Evolutionary conservation across 1,139 yeast genomes (phyloP), one percentile per base, ranked within the genome.

Genomic region (Ashbya aceris): DNA sequence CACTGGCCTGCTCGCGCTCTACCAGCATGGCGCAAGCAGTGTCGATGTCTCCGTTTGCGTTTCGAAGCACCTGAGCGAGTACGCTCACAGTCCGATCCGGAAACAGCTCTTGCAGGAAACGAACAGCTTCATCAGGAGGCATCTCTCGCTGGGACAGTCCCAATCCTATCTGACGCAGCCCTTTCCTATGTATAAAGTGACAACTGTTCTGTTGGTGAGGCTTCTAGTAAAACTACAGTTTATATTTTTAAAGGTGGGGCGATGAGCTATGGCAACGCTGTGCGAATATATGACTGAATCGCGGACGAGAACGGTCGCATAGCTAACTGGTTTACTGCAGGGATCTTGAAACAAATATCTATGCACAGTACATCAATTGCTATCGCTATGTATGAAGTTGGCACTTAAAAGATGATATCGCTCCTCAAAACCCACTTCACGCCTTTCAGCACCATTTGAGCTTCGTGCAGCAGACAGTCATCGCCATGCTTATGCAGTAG

Each of bases 401-500:
- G 34, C 11, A 32, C 20, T 34, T 28, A 41, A 27, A 48, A 76
- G 7, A 74, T 73, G 29, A 79, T 73, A 55, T 79, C 85, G 49
- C 80, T 76, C 53, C 85, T 60, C 10, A 79, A 59, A 1, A 79
- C 78, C 85, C 84, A 79, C 54, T 79, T 79, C 34, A 62, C 74
- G 0, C 85, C 85, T 4, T 51, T 58, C 12, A 54, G 60, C 0
- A 79, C 83, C 42, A 68, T 49, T 47, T 73, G 74, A 2, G 77
- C 83, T 52, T 78, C 83, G 50, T 79, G 85, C 41, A 69, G 56
- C 49, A 79, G 56, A 54, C 85, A 79, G 50, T 77, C 81, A 45
- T 75, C 79, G 0, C 84, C 84, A 53, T 79, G 85, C 49, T 77
- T 77, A 53, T 79, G 85, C 40, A 79, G 60, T 36, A 79, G 64